A percentile compares a stretch with the other conserved stretches of the same genome.
Conservation (phyloP, 306 rosid genomes). For the Quercus mongolica region DNA sequence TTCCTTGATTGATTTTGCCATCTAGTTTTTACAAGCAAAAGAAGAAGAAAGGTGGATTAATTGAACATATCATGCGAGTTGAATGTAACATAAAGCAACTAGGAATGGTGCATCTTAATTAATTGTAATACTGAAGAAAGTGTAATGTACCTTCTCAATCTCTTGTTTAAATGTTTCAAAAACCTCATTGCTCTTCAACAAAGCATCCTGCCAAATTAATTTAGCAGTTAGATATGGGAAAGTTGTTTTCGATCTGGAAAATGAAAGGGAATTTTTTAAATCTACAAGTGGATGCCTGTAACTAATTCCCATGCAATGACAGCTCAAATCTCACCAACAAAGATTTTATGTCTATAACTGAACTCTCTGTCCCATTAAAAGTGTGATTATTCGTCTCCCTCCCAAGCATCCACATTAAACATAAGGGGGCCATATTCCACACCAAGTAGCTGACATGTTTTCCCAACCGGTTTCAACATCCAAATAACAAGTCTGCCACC, state of each 20-base stretch:
- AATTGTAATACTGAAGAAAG: slow-evolving; percentile 16
- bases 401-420: too few species aligned
- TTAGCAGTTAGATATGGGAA: slow-evolving; percentile 6
- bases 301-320: too few species aligned
- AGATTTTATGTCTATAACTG: too few species aligned
- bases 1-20: slow-evolving; percentile 92
- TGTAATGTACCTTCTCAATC: slow-evolving; percentile 71
- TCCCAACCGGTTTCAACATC: too few species aligned
- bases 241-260: background rate
- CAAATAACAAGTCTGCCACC: too few species aligned
- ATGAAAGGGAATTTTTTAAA: too few species aligned
- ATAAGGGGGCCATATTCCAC: too few species aligned
- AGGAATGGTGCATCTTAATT: slow-evolving; percentile 13
- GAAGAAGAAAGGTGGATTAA: slow-evolving; percentile 17
- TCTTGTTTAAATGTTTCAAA: slow-evolving; percentile 91
- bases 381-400: too few species aligned
- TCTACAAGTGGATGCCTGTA: too few species aligned
- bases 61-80: slow-evolving; percentile 6
- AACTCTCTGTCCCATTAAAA: too few species aligned
- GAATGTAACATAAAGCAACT: background rate
- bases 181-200: slow-evolving; percentile 84
- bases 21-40: slow-evolving; percentile 46
- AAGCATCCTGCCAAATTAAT: slow-evolving; percentile 67
- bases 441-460: too few species aligned
- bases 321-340: too few species aligned